These are phyloP conservation scores for Nepenthes alata DNA, from an alignment of 179 eudicot species.

Conservation along the genomic window DNA sequence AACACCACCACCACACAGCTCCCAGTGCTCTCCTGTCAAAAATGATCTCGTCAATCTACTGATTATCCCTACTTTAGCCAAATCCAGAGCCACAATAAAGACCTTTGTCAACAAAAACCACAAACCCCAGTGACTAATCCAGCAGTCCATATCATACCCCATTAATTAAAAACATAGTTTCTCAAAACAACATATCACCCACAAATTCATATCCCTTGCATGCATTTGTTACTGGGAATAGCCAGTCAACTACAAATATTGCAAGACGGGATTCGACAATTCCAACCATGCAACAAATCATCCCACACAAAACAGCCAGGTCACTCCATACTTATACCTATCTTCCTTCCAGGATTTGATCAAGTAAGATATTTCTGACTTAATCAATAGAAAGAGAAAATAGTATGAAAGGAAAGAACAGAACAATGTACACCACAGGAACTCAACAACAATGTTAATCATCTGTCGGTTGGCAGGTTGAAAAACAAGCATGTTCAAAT, in stretches of 20 bases:
- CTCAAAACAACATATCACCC: conserved; percentile 21
- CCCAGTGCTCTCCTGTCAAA: conserved; percentile 39
- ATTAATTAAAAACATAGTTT: conserved; percentile 10
- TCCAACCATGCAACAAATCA: conserved; percentile 4
- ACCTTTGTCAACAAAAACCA: conserved; percentile 31
- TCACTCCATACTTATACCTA: conserved; percentile 6
- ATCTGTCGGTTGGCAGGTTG: neutral
- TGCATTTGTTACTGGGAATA: neutral
- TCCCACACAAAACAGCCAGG: conserved; percentile 6
- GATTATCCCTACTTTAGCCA: conserved; percentile 16
- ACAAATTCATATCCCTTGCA: conserved; percentile 18
- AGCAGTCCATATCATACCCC: conserved; percentile 30
- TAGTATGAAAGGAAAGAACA: neutral
- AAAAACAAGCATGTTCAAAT: neutral
- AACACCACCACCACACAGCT: conserved; percentile 28
- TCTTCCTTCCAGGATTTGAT: conserved; percentile 17
- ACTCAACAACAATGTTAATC: neutral
- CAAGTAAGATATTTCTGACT: conserved; percentile 13
- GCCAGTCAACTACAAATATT: conserved; percentile 7
- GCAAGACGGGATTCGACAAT: conserved; percentile 16
- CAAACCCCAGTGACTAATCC: conserved; percentile 17
- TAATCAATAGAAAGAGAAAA: conserved; percentile 15
- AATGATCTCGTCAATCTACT: conserved; percentile 38
- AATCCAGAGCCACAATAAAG: conserved; percentile 19
- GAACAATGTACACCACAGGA: neutral